Conservation (phyloP, 352 stramenopile genomes). For the Phytopythium vexans region DNA sequence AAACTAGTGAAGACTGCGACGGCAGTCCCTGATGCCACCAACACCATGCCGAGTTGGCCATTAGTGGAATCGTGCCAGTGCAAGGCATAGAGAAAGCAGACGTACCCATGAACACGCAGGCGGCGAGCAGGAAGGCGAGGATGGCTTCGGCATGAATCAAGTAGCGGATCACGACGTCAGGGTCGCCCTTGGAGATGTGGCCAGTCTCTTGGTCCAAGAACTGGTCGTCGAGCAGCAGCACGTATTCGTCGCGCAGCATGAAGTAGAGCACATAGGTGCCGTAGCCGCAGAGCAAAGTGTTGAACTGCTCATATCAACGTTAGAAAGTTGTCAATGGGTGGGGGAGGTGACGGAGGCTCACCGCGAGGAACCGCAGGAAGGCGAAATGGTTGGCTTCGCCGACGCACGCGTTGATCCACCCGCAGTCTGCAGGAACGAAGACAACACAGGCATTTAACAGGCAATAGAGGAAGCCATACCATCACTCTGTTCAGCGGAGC, state of each 20-base stretch:
- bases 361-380: conserved; percentile 56
- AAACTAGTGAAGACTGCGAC: conserved; percentile 45
- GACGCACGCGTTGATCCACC: conserved; percentile 68
- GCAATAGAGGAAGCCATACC: too few relatives aligned
- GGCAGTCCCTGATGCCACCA: conserved; percentile 12
- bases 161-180: conserved; percentile 42
- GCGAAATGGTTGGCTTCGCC: conserved; percentile 55
- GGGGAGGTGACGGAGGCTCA: conserved; percentile 8
- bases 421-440: conserved; percentile 21
- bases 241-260: conserved; percentile 44
- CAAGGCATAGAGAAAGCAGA: background rate
- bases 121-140: conserved; percentile 35
- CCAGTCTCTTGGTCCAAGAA: conserved; percentile 42
- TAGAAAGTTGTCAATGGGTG: background rate
- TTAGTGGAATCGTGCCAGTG: background rate
- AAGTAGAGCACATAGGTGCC: conserved; percentile 45
- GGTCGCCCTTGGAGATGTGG: conserved; percentile 31
- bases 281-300: conserved; percentile 46
- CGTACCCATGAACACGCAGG: conserved; percentile 53
- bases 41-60: background rate
- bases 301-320: conserved; percentile 21
- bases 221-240: conserved; percentile 25
- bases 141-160: conserved; percentile 41
- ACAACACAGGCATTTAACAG: conserved; percentile 6
- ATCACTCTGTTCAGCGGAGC: background rate